phyloP scores from a whole-genome alignment of 805 yeast genomes.

The Deakozyma indianensis region DNA sequence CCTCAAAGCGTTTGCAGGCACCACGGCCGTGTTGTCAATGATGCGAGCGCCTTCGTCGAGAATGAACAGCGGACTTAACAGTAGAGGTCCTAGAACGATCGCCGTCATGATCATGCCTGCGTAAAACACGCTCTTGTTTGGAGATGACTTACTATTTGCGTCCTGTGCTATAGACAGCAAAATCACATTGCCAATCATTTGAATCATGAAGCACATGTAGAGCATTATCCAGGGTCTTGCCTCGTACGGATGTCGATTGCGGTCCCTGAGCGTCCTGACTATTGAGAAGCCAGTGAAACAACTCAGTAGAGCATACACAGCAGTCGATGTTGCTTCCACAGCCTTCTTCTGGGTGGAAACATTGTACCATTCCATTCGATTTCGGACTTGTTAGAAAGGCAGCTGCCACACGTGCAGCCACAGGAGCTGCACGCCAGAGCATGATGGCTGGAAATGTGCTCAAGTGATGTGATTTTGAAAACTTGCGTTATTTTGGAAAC shows the following conservation, averaged over 20 bases:
- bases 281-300: background rate
- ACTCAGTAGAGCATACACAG: background rate
- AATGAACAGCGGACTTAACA: constrained; percentile 5
- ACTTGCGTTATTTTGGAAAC: too few species aligned
- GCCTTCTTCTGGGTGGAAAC: background rate
- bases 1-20: background rate
- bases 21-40: background rate
- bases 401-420: too few species aligned
- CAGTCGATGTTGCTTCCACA: background rate
- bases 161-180: background rate
- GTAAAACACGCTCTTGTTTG: constrained; percentile 2
- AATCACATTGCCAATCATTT: background rate
- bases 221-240: background rate
- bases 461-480: too few species aligned
- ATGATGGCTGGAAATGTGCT: too few species aligned
- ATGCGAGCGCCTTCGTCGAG: constrained; percentile 2
- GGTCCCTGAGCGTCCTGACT: background rate
- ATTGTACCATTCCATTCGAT: too few species aligned
- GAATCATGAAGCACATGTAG: background rate
- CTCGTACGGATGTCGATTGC: background rate
- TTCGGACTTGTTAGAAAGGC: too few species aligned
- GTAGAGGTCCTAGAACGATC: constrained; percentile 7
- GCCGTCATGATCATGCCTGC: constrained; percentile 5
- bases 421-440: too few species aligned
- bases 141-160: background rate